Base-by-base conservation (phyloP, 1,139 yeast genomes). In the Pneumocystis jirovecii region DNA sequence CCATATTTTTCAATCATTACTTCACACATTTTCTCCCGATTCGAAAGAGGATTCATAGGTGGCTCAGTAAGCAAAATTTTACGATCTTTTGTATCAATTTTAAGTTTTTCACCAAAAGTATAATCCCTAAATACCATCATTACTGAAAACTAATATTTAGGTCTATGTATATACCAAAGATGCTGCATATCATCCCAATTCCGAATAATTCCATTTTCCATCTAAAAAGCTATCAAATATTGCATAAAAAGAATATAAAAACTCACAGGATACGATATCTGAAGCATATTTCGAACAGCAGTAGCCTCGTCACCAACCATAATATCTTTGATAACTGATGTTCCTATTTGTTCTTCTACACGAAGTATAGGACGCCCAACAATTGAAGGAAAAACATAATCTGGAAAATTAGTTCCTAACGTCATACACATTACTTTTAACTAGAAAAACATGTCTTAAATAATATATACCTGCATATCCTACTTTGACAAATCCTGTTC, bases 131-230 rank as follows among this genome's bases (percentile, higher is more conserved):
- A 50, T 12, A 15, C 1, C 15, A 50, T 12, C 0, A 50, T 12
- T 21, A 50, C 25, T 5, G 3, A 12, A 25, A 25, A 50, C 25
- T 25, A 50, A 10, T 10, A 25, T 4, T 12, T 1, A 25, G 7
- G 3, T 50, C 4, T 50, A 12, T 25, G 12, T 1, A 50, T 12
- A 50, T 50, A 50, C 99, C 99, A 93, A 69, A 93, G 81, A 72
- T 91, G 95, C 72, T 89, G 96, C 97, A 95, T 93, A 75, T 93
- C 98, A 73, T 91, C 96, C 98, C 98, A 93, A 75, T 93, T 90
- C 74, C 86, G 86, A 75, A 93, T 91, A 72, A 95, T 89, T 73
- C 99, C 99, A 74, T 93, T 93, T 76, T 93, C 98, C 98, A 93
- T 91, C 15, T 69, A 42, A 15, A 19, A 19, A 34, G n/a, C 1